These are phyloP conservation scores for Prunella vulgaris DNA, from an alignment of 257 asterid genomes.

Conservation along the genomic window DNA sequence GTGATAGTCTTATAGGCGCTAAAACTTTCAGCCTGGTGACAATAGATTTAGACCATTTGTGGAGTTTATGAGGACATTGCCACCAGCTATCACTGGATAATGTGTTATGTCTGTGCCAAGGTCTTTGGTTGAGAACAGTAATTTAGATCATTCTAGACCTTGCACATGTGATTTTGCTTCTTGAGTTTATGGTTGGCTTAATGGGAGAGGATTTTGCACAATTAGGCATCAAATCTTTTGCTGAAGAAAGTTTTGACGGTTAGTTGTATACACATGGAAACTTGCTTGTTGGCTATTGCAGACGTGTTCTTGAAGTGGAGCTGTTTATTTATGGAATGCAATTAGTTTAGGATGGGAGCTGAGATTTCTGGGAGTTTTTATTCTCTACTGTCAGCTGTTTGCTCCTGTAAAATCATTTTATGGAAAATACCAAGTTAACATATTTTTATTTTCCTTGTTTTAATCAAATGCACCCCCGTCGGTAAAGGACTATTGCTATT, in stretches of 20 bases:
- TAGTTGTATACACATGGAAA: background rate
- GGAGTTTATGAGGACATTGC: background rate
- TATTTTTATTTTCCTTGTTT: background rate
- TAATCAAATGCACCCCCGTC: background rate
- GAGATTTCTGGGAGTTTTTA: background rate
- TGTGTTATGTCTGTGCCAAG: background rate
- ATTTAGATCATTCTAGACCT: background rate
- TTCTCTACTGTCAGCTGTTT: background rate
- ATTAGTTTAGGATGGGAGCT: slow-evolving; percentile 2
- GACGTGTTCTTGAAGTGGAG: slow-evolving; percentile 13
- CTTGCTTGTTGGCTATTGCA: background rate
- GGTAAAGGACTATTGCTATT: too few species aligned
- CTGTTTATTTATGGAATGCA: background rate
- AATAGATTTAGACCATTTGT: slow-evolving; percentile 17
- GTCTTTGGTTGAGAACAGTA: background rate
- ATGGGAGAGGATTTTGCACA: background rate
- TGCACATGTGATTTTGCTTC: background rate
- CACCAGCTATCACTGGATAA: background rate
- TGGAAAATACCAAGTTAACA: background rate
- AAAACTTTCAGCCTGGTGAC: slow-evolving; percentile 24
- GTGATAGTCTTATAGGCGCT: slow-evolving; percentile 19
- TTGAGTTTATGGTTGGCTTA: background rate
- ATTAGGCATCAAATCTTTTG: slow-evolving; percentile 3
- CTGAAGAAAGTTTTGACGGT: background rate
- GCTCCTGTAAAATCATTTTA: background rate